Base-by-base conservation (phyloP, 345 rosid genomes). In the Murraya paniculata region DNA sequence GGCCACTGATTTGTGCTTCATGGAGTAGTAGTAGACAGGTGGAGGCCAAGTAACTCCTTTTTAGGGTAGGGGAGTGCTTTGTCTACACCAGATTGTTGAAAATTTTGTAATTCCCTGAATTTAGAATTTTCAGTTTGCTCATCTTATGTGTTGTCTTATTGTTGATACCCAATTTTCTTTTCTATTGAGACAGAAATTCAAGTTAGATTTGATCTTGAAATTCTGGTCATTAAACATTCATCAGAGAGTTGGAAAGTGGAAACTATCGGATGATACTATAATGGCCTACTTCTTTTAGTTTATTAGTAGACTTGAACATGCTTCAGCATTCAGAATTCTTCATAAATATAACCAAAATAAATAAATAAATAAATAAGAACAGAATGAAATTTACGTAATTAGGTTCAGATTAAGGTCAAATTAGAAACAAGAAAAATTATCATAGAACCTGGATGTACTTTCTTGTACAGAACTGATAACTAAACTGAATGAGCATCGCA, bases 71-170 rank as follows among this genome's bases (percentile, higher is more conserved):
- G 8, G 67, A 48, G 45, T 50, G 71, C 14, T 59, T 48, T 16
- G 30, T 6, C 38, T 79, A 6, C 39, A 53, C 68, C 28, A 33
- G 74, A 69, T 55, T 61, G 80, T 70, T 55, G n/a, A 75, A 72
- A 64, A 77, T 84, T 80, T 82, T 85, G 84, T 75, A 76, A 61
- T 73, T 69, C 72, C 55, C 50, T 48, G 75, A 78, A 57, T 76
- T 81, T 82, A 55, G 83, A 72, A 69, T 25, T 36, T 66, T 60
- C 27, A 69, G 80, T 41, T 64, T 72, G 28, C 58, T 71, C 75
- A 67, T 58, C 74, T 59, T 60, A 64, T 74, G 25, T 73, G 55
- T 71, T 61, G 1, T 22, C 61, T 50, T 10, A 6, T 56, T 74
- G 77, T 38, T 79, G 80, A 70, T 62, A 70, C 64, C 7, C 2